These are phyloP conservation scores for Ilyonectria destructans DNA, from an alignment of 2,329 filamentous ascomycete genomes.

Conservation along the genomic window DNA sequence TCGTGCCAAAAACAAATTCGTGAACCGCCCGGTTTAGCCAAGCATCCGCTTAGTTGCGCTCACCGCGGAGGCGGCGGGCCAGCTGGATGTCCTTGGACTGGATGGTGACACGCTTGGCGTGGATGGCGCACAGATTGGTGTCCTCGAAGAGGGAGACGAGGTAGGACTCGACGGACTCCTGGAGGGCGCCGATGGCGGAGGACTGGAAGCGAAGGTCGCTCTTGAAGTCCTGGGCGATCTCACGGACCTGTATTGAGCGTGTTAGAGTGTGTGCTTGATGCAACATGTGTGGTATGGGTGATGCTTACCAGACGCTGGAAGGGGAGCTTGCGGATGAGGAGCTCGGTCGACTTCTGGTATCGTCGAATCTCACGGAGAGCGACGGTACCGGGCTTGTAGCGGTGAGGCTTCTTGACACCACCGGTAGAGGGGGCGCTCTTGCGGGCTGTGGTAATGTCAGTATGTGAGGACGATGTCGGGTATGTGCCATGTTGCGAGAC, in stretches of 20 bases:
- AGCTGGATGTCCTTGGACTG: slow-evolving; percentile 98
- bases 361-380: slow-evolving; percentile 98
- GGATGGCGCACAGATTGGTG: slow-evolving; percentile 98
- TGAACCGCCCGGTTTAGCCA: slow-evolving; percentile 55
- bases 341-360: slow-evolving; percentile 98
- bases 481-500: slow-evolving; percentile 27
- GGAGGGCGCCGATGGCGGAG: slow-evolving; percentile 95
- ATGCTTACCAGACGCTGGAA: slow-evolving; percentile 90
- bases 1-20: slow-evolving; percentile 60
- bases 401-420: slow-evolving; percentile 96
- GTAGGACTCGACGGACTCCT: slow-evolving; percentile 99
- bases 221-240: slow-evolving; percentile 97
- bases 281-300: background rate
- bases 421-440: slow-evolving; percentile 98
- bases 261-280: slow-evolving; percentile 22
- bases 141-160: slow-evolving; percentile 98
- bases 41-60: slow-evolving; percentile 79
- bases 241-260: slow-evolving; percentile 76
- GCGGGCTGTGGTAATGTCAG: slow-evolving; percentile 68
- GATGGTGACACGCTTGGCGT: slow-evolving; percentile 99
- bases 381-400: slow-evolving; percentile 93
- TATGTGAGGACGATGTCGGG: slow-evolving; percentile 27
- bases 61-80: slow-evolving; percentile 93
- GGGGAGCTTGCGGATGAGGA: slow-evolving; percentile 96
- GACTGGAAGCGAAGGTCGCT: slow-evolving; percentile 98